Base-by-base conservation (phyloP, 108 stramenopile genomes). In the Discostella pseudostelligera region DNA sequence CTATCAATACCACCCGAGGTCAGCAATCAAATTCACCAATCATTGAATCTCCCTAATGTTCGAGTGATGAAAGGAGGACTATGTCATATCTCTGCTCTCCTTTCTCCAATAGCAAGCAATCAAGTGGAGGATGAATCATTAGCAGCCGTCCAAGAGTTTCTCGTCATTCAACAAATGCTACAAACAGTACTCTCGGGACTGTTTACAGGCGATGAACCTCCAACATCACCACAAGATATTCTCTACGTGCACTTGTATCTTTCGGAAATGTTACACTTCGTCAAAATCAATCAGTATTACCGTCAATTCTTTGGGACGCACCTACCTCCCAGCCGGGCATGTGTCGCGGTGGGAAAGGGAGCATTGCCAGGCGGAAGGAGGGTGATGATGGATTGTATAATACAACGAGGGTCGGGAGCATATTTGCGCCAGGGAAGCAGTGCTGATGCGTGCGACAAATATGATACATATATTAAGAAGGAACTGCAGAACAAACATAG, bases 191-290 rank as follows among this genome's bases (percentile, higher is more conserved):
- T 76, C 17, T 26, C 64, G 24, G 45, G 43, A 37, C 24, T 66
- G 40, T 67, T 48, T 13, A 13, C 44, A 45, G 39, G 37, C 39
- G 61, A 69, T 58, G 39, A 25, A 25, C 62, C 62, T 45, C 26
- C 65, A 37, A 74, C 78, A 17, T 86, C 79, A 1, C 55, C 93
- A 22, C 58, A 70, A 24, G 96, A 97, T 80, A 91, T 96, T 4
- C 44, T 92, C 29, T 94, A 88, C 72, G 96, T 97, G 0, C 96
- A 97, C 77, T 70, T 99, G 8, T 97, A 97, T 53, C 68, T 99
- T 13, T 80, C 81, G 4, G 80, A 93, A 67, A 98, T 99, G 71
- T 73, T 75, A n/a, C 83, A 89, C 67, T 99, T 98, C 81, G 74
- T 76, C 12, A 79, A 61, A 14, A 89, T 96, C 69, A 99, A 99